Base-by-base conservation (phyloP, 2,329 filamentous ascomycete species). In the Botrytis fabae region DNA sequence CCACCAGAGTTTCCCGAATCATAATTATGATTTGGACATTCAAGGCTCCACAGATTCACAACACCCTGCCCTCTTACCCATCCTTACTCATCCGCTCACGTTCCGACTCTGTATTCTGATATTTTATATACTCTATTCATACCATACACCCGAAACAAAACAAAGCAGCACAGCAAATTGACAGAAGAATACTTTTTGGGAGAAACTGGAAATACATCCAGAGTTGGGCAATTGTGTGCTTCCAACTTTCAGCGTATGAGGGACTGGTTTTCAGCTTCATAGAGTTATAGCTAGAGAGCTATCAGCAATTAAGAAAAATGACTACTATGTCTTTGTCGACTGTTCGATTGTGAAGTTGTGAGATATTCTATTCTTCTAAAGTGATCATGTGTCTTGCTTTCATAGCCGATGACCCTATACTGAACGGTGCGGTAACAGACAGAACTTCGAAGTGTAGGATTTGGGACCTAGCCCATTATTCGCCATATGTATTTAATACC, bases 331-430 rank as follows among this genome's bases (percentile, higher is more conserved):
- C 14, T 57, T 12, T 8, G n/a, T 32, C 18, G n/a, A 9, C 14
- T 16, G 14, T 28, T 32, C n/a, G 1, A 57, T 57, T 28, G 14
- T 9, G 51, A 28, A 54, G 25, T 14, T 3, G 12, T 54, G 5
- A 2, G 51, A 28, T 7, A 18, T 54, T 0, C n/a, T 54, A 6
- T 28, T 2, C 14, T 0, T 14, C n/a, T 54, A 18, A 3, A 54
- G 3, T 32, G 0, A 6, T 7, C n/a, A 1, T 8, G 14, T 18
- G 5, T 6, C n/a, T 18, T 18, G 7, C 4, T 54, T 51, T 25
- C n/a, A 57, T 25, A 14, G 7, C 25, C 46, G 4, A 51, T 14
- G 25, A 54, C 14, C n/a, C n/a, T 7, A 28, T 18, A 18, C 14
- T 1, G 0, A 28, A 14, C 51, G n/a, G n/a, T 18, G 4, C 6